Base-by-base conservation (phyloP, 116 monocot species). In the Posidonia oceanica region DNA sequence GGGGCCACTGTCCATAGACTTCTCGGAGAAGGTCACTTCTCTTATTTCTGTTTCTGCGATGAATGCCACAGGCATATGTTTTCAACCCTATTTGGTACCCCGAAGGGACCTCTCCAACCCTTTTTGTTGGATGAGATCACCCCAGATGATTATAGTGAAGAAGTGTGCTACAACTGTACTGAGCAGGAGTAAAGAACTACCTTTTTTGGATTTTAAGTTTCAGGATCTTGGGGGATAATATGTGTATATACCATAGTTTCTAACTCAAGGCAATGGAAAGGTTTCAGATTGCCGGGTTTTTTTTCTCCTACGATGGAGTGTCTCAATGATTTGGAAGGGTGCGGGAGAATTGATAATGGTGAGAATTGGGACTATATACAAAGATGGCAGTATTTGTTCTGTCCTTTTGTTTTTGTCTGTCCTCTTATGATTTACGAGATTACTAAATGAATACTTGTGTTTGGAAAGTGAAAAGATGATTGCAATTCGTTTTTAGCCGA, bases 11-110 rank as follows among this genome's bases (percentile, higher is more conserved):
- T 98, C 8, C 93, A 98, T 74, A 81, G 53, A 72, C 75, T 98
- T 17, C 79, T 78, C 3, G 90, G 79, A 0, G 98, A 93, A 87
- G 98, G 98, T 12, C 98, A 98, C 61, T 93, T 93, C 54, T 98
- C 98, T 4, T 98, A 90, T 53, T 98, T 87, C 70, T 93, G 79
- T 36, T 98, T 98, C 67, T 98, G 93, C 11, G 93, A 98, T 52
- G 85, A 93, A 64, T 98, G 98, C 74, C 98, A 98, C 68, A 82
- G 93, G 61, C 83, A 93, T 44, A 76, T 98, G 36, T 83, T 98
- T 74, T 93, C 93, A 13, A 84, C 88, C 36, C 71, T 98, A 56
- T 93, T 98, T 41, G 93, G 98, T 67, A 71, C 73, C 36, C 98
- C 98, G 56, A 90, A 80, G 67, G 98, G 98, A 41, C 73, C 73